A percentile compares a stretch with the other conserved stretches of the same genome.
phyloP scores from a whole-genome alignment of 2,329 filamentous ascomycete genomes.

The Dactylellina drechsleri region DNA sequence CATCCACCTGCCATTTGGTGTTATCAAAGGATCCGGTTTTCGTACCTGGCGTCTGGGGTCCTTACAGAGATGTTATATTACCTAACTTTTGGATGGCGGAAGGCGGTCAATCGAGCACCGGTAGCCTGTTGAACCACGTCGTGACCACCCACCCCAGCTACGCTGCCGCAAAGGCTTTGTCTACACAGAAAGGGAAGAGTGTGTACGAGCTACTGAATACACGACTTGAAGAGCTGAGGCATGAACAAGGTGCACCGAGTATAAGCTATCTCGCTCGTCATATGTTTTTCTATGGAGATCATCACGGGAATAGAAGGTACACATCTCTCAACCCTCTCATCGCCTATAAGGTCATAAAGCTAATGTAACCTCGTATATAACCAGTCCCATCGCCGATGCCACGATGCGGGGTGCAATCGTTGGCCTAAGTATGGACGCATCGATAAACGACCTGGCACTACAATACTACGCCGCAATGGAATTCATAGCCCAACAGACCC shows the following conservation, averaged over 20 bases:
- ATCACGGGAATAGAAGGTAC: constrained; percentile 90
- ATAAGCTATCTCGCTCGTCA: constrained; percentile 89
- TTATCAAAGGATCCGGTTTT: constrained; percentile 95
- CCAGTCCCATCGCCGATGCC: constrained; percentile 80
- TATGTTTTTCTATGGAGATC: constrained; percentile 97
- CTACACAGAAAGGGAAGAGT: constrained; percentile 83
- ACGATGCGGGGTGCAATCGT: constrained; percentile 92
- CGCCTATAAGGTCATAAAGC: background rate
- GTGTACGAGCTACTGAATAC: constrained; percentile 96
- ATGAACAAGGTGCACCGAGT: constrained; percentile 75
- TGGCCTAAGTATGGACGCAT: constrained; percentile 86
- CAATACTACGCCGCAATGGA: constrained; percentile 97
- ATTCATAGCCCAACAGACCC: constrained; percentile 96
- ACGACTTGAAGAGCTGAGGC: constrained; percentile 80
- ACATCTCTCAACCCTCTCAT: background rate
- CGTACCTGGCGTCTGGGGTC: constrained; percentile 95
- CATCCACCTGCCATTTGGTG: constrained; percentile 95
- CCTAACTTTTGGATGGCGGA: constrained; percentile 97
- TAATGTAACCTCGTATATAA: background rate
- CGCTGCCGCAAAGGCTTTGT: constrained; percentile 79
- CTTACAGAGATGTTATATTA: constrained; percentile 91
- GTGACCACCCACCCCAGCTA: constrained; percentile 94
- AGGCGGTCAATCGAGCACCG: constrained; percentile 94
- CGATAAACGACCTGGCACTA: constrained; percentile 84
- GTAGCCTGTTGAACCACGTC: constrained; percentile 91